Evolutionary conservation across 2,329 filamentous ascomycete species (phyloP).

Genomic region (Cytospora mali): DNA sequence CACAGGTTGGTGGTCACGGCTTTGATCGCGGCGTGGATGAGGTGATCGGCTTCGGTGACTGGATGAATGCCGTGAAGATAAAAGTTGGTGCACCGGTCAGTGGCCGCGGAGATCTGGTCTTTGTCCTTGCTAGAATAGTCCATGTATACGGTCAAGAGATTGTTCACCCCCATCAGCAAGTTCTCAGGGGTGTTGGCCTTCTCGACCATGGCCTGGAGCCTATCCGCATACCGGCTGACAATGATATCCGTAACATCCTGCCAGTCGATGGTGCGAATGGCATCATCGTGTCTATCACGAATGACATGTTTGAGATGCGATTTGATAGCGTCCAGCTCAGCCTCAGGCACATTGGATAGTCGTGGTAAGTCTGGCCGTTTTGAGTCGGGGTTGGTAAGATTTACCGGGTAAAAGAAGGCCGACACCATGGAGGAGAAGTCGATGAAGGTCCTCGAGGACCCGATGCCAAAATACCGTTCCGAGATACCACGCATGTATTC

Average conservation of each 20-base stretch:
- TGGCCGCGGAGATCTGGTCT: slow-evolving; percentile 42
- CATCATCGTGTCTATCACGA: slow-evolving; percentile 38
- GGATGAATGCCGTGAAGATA: slow-evolving; percentile 41
- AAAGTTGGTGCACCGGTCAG: slow-evolving; percentile 50
- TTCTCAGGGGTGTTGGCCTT: slow-evolving; percentile 33
- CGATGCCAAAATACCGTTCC: slow-evolving; percentile 51
- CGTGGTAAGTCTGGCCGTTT: slow-evolving; percentile 34
- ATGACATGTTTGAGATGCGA: slow-evolving; percentile 37
- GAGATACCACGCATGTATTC: slow-evolving; percentile 46
- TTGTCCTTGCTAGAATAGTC: slow-evolving; percentile 41
- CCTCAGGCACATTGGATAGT: slow-evolving; percentile 29
- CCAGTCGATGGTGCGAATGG: slow-evolving; percentile 56
- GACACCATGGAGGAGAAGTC: slow-evolving; percentile 56
- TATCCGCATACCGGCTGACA: slow-evolving; percentile 60
- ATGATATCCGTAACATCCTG: slow-evolving; percentile 69
- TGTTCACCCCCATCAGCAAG: slow-evolving; percentile 42
- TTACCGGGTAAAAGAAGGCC: slow-evolving; percentile 53
- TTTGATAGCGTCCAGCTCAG: slow-evolving; percentile 34
- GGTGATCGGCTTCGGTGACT: slow-evolving; percentile 44
- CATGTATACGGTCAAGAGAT: slow-evolving; percentile 47
- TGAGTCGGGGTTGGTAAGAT: slow-evolving; percentile 47
- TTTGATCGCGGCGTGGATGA: slow-evolving; percentile 49
- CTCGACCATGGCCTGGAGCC: slow-evolving; percentile 49
- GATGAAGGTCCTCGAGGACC: slow-evolving; percentile 43
- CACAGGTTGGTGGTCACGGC: slow-evolving; percentile 46